Evolutionary conservation across 306 rosid species (phyloP), one percentile per base, ranked within the genome.

Genomic region (Malus fusca): DNA sequence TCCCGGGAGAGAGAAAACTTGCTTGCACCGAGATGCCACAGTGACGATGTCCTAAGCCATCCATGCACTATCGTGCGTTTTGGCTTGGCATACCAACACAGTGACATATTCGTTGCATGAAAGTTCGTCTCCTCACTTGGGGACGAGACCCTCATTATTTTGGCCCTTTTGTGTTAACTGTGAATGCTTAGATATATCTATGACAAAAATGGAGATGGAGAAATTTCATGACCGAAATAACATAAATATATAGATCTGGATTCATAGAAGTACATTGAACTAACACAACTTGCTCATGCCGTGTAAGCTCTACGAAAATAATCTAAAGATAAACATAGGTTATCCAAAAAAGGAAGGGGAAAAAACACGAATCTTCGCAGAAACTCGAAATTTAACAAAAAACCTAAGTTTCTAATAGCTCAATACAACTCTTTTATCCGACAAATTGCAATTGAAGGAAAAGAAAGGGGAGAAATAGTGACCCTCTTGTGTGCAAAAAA

Each of bases 401-500:
- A 23, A 18, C 83, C 80, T 87, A 68, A 78, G 58, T 75, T 44
- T 61, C 60, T 63, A 28, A 21, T 18, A 53, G 70, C 87, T 77
- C 84, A 81, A 68, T 73, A 73, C 78, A 65, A 60, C 80, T 69
- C 75, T 43, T 67, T 44, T 69, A 75, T 75, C 80, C 66, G 60
- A 42, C 59, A 25, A 22, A 35, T 43, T 4, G 37, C 22, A 62
- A 60, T 35, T 37, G 43, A 28, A 68, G 51, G 71, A 77, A 44
- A 35, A 23, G 18, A 15, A 10, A 69, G 58, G 65, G 67, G 42
- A 46, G 44, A 59, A 68, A 68, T 25, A 6, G 61, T 15, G 68
- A 80, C 77, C 76, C 72, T 68, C 71, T 74, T 51, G 75, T 74
- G 82, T 87, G 80, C 84, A 89, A 87, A 82, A 82, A 85, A 86